Evolutionary conservation across 805 yeast genomes (phyloP).

Genomic region (Candida railenensis): DNA sequence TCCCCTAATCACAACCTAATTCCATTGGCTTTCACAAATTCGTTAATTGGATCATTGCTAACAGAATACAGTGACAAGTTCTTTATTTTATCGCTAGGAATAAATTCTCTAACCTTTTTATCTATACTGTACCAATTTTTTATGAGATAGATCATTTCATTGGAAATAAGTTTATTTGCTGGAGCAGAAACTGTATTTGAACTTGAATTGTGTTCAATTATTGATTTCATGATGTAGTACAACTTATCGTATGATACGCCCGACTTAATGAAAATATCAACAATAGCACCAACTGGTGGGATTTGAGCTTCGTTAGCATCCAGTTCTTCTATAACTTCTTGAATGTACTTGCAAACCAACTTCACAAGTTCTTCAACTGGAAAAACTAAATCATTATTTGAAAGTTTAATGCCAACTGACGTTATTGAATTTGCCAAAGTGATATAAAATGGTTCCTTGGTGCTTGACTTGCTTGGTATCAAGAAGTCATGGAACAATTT

Average conservation of each 20-base stretch:
- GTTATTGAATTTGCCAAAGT: conserved; percentile 39
- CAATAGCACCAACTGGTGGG: conserved; percentile 54
- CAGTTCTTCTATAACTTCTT: conserved; percentile 33
- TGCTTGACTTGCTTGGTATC: conserved; percentile 14
- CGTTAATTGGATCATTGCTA: conserved; percentile 56
- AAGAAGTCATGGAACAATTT: conserved; percentile 39
- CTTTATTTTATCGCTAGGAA: conserved; percentile 46
- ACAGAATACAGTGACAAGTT: conserved; percentile 46
- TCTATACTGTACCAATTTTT: conserved; percentile 67
- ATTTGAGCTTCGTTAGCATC: conserved; percentile 20
- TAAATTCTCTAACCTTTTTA: conserved; percentile 57
- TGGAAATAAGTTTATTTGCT: conserved; percentile 18
- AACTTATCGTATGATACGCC: conserved; percentile 65
- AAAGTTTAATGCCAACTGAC: conserved; percentile 60
- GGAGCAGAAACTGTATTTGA: neutral
- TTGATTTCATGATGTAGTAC: conserved; percentile 60
- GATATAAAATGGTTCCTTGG: conserved; percentile 38
- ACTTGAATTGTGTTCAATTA: conserved; percentile 52
- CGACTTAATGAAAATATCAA: conserved; percentile 60
- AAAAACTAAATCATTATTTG: conserved; percentile 73
- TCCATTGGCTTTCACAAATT: conserved; percentile 19
- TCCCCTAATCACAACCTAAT: neutral
- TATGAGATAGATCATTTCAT: conserved; percentile 64
- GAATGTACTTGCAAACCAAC: conserved; percentile 56
- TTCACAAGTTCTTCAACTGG: conserved; percentile 73